Conservation (phyloP, 179 eudicot genomes). For the Camellia oleifera region DNA sequence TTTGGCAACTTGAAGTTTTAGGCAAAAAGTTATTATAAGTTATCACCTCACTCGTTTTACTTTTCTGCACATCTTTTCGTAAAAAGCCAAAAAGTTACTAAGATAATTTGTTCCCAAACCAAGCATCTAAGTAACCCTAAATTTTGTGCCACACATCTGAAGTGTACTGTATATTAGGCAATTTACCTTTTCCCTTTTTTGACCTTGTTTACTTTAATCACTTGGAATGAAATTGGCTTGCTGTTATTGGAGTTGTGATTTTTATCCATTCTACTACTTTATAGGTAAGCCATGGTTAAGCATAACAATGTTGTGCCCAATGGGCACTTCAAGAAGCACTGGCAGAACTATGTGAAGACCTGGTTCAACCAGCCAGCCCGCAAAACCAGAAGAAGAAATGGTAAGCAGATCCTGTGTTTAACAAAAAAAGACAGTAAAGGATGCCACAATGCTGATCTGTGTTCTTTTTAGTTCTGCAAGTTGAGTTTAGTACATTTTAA, state of each 20-base stretch:
- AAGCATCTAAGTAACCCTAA: background rate
- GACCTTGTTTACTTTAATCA: background rate
- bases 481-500: background rate
- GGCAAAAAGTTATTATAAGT: too few relatives aligned
- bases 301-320: slow-evolving; percentile 76
- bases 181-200: background rate
- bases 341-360: slow-evolving; percentile 80
- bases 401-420: slow-evolving; percentile 25
- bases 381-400: slow-evolving; percentile 60
- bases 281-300: slow-evolving; percentile 62
- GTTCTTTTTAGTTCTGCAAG: background rate
- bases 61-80: too few relatives aligned
- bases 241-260: background rate
- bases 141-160: background rate
- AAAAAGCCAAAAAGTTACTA: too few relatives aligned
- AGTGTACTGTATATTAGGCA: background rate
- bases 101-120: too few relatives aligned
- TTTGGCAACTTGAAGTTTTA: too few relatives aligned
- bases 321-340: slow-evolving; percentile 81
- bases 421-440: background rate
- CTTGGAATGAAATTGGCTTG: background rate
- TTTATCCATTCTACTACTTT: background rate
- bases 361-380: slow-evolving; percentile 93
- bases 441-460: background rate
- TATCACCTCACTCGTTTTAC: too few relatives aligned